Evolutionary conservation across 768 basidiomycete species (phyloP), one percentile per base, ranked within the genome.

Genomic region (Mycena belliarum): DNA sequence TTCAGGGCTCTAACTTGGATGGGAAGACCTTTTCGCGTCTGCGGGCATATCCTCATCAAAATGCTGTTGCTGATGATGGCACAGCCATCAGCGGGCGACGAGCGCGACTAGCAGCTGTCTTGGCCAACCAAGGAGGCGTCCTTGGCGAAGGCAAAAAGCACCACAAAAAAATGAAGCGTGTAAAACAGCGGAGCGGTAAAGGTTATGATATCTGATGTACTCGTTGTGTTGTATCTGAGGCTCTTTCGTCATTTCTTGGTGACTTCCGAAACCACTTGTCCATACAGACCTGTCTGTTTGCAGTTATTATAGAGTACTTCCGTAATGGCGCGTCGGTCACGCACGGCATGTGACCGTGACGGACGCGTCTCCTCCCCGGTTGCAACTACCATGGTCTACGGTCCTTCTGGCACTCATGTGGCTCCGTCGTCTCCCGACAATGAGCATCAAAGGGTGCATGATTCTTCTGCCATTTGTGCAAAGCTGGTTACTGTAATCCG

Each of bases 141-240:
- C 70, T 64, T 18, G 63, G 70, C 14, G 64, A 70, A 1, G 83
- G 82, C 16, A 96, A 95, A 77, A 94, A 92, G 69, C 86, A 86
- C 63, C 90, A 93, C 76, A 97, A 93, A 74, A 89, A 87, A 69
- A 74, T 80, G 73, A 88, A 89, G 68, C 75, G 87, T 46, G 83
- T 82, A 46, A 98, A 98, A 75, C 90, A 95, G 72, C 79, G 96
- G 60, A 94, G 93, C 68, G 96, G 96, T 15, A 89, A 84, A 67
- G 96, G 96, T 23, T 98, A 98, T 65, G 96, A 97, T 70, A 57
- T 70, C 69, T 57, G 44, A 47, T 14, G 11, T 10, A 2, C 18
- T 35, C 32, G 8, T 46, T 20, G 45, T 46, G 20, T 18, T 44
- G 23, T 44, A 16, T 32, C 14, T 32, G 29, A 32, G n/a, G n/a